Percentiles rank a stretch among this genome's conserved stretches.
These are phyloP conservation scores for Penicillium angulare DNA, from an alignment of 495 filamentous ascomycete genomes.

Conservation along the genomic window DNA sequence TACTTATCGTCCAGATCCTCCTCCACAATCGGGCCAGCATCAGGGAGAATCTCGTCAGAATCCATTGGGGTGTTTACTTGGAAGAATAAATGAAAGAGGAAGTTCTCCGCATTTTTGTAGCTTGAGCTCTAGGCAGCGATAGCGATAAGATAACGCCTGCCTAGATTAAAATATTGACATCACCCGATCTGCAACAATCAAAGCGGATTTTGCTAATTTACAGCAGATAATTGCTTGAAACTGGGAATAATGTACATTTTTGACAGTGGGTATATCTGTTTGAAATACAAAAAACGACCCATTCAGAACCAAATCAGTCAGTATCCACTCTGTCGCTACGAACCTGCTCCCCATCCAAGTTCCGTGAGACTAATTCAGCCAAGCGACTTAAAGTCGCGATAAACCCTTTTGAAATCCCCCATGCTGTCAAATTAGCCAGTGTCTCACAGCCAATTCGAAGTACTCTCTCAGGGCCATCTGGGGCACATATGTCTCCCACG, in stretches of 20 bases:
- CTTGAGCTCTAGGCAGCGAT: conserved; percentile 6
- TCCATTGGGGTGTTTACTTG: conserved; percentile 35
- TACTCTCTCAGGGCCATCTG: conserved; percentile 40
- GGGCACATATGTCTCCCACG: conserved; percentile 48
- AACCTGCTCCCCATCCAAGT: conserved; percentile 3
- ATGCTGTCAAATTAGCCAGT: conserved; percentile 34
- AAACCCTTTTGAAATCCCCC: conserved; percentile 38
- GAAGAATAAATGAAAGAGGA: conserved; percentile 19
- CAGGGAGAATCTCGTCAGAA: conserved; percentile 42
- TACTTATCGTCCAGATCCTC: conserved; percentile 67
- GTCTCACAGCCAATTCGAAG: conserved; percentile 43
- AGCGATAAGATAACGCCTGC: conserved; percentile 30
- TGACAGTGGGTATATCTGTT: not conserved
- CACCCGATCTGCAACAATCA: not conserved
- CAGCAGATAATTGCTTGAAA: not conserved
- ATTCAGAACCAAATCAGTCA: conserved; percentile 9
- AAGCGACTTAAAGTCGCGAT: conserved; percentile 31
- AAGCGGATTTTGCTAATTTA: too few relatives aligned
- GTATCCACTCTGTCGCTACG: not conserved
- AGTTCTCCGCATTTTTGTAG: conserved; percentile 27
- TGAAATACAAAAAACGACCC: not conserved
- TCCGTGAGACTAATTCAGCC: conserved; percentile 20
- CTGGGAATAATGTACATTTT: not conserved
- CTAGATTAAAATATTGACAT: too few relatives aligned
- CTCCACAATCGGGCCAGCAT: conserved; percentile 24